Base-by-base conservation (phyloP, 2,329 filamentous ascomycete genomes). In the Xylaria sp. region DNA sequence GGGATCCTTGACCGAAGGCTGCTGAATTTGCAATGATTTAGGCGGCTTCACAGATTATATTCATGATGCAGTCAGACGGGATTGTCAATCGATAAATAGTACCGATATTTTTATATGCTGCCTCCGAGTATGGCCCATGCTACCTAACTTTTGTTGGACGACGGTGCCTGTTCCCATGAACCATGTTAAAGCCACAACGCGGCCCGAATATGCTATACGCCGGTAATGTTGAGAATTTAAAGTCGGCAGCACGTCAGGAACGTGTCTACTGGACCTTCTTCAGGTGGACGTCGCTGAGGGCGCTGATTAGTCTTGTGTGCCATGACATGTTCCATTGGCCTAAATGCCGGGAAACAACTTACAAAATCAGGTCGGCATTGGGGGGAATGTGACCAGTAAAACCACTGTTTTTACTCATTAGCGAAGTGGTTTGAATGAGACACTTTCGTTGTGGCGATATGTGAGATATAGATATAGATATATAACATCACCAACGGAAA, bases 351-450 rank as follows among this genome's bases (percentile, higher is more conserved):
- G 47, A 13, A 45, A 17, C 1, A 51, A 74, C 74, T 75, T 70
- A 76, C 74, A 78, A 78, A 73, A 78, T 76, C 51, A 78, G 67
- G 68, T 77, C 76, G 38, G 76, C 67, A 58, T 77, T 77, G 53
- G 75, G 73, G 11, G 76, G 70, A 13, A 72, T 72, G 56, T 69
- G 63, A 9, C 70, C 70, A 60, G 66, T 69, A 55, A 72, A 72
- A 15, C 70, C 70, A 47, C 70, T 72, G n/a, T 56, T 54, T 56
- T 38, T 5, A 31, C 1, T 50, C 0, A 53, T 71, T 50, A 71
- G 67, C 29, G 2, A 54, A n/a, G 17, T 36, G 13, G 4, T 47
- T 20, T 20, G 20, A 44, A 63, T 39, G 22, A 13, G 51, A 39
- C 20, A 25, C 1, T 5, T n/a, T 10, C 11, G 39, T 7, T 38